These are phyloP conservation scores for Linnemannia exigua DNA, from an alignment of 192 early-diverging fungal genomes.

Conservation along the genomic window DNA sequence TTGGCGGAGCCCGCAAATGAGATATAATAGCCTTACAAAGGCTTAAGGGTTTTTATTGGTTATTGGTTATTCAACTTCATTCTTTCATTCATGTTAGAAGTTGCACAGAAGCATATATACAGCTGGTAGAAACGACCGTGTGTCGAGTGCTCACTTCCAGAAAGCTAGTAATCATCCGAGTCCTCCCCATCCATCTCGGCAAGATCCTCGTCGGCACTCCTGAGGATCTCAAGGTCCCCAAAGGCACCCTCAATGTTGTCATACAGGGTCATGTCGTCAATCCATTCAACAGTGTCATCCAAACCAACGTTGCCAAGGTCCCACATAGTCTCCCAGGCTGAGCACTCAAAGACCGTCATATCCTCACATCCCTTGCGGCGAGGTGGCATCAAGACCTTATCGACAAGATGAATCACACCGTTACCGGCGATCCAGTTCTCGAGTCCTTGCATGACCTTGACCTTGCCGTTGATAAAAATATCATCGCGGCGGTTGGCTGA, in stretches of 20 bases:
- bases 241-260: neutral
- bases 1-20: neutral
- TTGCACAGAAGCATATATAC: too few species aligned
- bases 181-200: neutral
- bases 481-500: constrained; percentile 8
- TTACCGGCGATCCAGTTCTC: constrained; percentile 61
- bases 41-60: neutral
- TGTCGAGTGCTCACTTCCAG: too few species aligned
- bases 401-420: constrained; percentile 62
- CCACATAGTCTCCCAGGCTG: constrained; percentile 45
- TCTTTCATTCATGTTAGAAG: too few species aligned
- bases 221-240: neutral
- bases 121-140: too few species aligned
- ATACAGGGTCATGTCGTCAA: constrained; percentile 25
- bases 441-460: constrained; percentile 8
- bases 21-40: neutral
- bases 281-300: constrained; percentile 14
- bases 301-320: constrained; percentile 19
- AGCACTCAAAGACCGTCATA: constrained; percentile 30
- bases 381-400: constrained; percentile 60
- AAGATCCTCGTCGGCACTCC: neutral
- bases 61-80: too few species aligned
- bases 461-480: constrained; percentile 34
- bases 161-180: neutral
- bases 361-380: constrained; percentile 32